Evolutionary conservation across 2,329 filamentous ascomycete species (phyloP).

Genomic region (Colletotrichum godetiae): DNA sequence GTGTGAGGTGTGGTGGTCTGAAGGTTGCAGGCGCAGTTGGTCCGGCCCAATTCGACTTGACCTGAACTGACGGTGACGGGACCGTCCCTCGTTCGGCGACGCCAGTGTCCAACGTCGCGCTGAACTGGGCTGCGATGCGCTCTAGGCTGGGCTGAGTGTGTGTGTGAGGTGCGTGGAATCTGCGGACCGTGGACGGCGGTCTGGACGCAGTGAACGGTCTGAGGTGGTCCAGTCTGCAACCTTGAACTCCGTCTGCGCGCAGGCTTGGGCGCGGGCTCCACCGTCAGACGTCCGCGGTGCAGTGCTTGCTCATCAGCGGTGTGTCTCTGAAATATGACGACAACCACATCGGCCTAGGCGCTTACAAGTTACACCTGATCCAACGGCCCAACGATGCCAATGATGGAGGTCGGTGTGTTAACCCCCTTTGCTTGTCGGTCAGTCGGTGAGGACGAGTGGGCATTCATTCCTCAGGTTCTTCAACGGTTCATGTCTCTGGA

Average conservation of each 20-base stretch:
- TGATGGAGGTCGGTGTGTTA: neutral
- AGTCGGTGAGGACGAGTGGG: neutral
- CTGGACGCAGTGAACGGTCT: slow-evolving; percentile 14
- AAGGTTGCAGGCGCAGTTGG: neutral
- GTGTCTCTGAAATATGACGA: slow-evolving; percentile 30
- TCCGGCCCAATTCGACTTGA: neutral
- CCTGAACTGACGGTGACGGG: neutral
- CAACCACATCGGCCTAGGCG: slow-evolving; percentile 11
- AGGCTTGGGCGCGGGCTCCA: neutral
- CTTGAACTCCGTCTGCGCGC: neutral
- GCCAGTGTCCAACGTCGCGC: slow-evolving; percentile 14
- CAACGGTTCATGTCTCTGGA: slow-evolving; percentile 7
- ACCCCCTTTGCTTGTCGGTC: neutral
- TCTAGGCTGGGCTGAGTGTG: neutral
- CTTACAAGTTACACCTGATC: neutral
- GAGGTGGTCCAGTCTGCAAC: neutral
- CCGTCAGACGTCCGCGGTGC: neutral
- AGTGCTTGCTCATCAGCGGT: slow-evolving; percentile 32
- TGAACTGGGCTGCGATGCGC: neutral
- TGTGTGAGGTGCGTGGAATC: neutral
- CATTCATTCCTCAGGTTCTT: neutral
- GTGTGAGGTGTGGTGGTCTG: neutral
- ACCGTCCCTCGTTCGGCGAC: slow-evolving; percentile 3
- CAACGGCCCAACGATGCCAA: neutral
- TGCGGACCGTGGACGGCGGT: slow-evolving; percentile 1